Base-by-base conservation (phyloP, 805 yeast species). In the Starmerella apis region DNA sequence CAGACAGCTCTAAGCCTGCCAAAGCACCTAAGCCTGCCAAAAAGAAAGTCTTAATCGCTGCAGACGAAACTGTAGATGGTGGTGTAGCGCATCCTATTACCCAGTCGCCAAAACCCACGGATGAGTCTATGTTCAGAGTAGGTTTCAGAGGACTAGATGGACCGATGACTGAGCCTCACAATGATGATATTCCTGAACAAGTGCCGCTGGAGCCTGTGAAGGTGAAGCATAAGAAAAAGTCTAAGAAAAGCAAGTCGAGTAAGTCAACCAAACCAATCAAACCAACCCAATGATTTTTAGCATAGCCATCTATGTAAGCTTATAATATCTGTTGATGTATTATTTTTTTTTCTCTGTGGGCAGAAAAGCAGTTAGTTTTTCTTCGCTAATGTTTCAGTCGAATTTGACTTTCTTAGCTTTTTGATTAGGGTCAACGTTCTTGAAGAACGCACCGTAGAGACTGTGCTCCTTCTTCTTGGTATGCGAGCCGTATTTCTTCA, bases 391-490 rank as follows among this genome's bases (percentile, higher is more conserved):
- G n/a, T n/a, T 4, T 56, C 63, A 76, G 60, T 77, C 80, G 59
- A 92, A 90, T 60, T 86, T 86, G 61, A 90, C 86, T 75, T 92
- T 92, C 70, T 86, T 92, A 50, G 84, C 79, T 62, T 80, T 79
- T 65, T 81, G 80, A 56, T 78, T 71, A 75, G 85, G 75, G 61
- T 87, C 97, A 43, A 90, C 92, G 63, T 88, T 86, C 65, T 90
- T 92, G 74, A 72, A 92, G 73, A 92, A 92, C 0, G 97, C 96
- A 57, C 99, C 99, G 61, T 92, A 92, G n/a, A 90, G 96, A 56
- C 90, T 79, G 64, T 92, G 98, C 57, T 86, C 88, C 73, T 92
- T 92, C 82, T 88, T 90, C 70, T 92, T 92, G 10, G 97, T 92
- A 69, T 92, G 97, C 6, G 96, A 87, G 44, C 99, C 99, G 61